Conservation (phyloP, 495 filamentous ascomycete genomes). For the Corynascus novoguineensis region DNA sequence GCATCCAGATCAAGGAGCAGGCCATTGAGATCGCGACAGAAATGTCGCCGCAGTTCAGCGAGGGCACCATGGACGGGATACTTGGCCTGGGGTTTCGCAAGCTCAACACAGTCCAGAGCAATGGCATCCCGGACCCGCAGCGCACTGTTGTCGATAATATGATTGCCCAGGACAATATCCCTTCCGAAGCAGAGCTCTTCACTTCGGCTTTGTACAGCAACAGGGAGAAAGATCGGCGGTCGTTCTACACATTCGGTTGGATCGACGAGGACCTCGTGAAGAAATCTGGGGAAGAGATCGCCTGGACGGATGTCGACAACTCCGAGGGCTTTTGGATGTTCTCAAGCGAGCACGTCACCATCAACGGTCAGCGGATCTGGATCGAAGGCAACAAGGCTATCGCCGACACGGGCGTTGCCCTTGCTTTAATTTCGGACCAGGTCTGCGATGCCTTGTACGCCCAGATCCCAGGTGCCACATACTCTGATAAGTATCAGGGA, state of each 20-base stretch:
- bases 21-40: conserved; percentile 62
- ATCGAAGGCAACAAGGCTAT: conserved; percentile 65
- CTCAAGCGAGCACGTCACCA: conserved; percentile 51
- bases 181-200: conserved; percentile 59
- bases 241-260: conserved; percentile 77
- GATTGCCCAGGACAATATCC: conserved; percentile 62
- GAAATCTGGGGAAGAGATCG: conserved; percentile 49
- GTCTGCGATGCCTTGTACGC: conserved; percentile 64
- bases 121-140: conserved; percentile 46
- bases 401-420: conserved; percentile 72
- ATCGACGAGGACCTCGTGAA: conserved; percentile 62
- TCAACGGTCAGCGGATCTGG: conserved; percentile 57
- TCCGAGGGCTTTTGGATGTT: conserved; percentile 72
- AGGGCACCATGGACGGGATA: conserved; percentile 62
- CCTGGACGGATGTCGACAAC: conserved; percentile 63
- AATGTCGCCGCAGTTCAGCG: conserved; percentile 57
- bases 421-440: conserved; percentile 62
- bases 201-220: conserved; percentile 65
- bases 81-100: conserved; percentile 64
- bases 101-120: conserved; percentile 60
- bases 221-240: conserved; percentile 52
- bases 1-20: conserved; percentile 62
- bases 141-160: conserved; percentile 73
- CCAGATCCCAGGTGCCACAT: conserved; percentile 61
- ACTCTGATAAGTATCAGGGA: conserved; percentile 60